Evolutionary conservation across 78 protist genomes (phyloP).

Genomic region (Reticulomyxa filosa): DNA sequence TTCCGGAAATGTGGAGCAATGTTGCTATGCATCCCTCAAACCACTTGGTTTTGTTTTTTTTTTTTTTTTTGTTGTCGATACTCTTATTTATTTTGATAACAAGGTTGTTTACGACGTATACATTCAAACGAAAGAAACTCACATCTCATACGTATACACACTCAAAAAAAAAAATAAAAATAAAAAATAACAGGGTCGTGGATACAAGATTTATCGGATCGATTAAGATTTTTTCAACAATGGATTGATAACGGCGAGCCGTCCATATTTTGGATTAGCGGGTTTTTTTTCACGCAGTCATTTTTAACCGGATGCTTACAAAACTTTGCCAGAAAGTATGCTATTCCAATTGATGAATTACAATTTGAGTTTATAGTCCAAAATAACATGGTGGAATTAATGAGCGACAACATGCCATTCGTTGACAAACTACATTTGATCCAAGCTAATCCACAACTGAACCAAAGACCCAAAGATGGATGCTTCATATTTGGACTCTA

Average conservation of each 20-base stretch:
- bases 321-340: constrained; percentile 35
- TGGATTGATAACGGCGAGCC: constrained; percentile 30
- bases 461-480: constrained; percentile 12
- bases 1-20: constrained; percentile 22
- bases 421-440: too few relatives aligned
- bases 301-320: constrained; percentile 48
- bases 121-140: too few relatives aligned
- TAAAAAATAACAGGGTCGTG: too few relatives aligned
- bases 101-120: too few relatives aligned
- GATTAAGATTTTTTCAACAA: neutral
- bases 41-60: too few relatives aligned
- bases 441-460: too few relatives aligned
- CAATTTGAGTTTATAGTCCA: neutral
- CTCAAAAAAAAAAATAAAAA: too few relatives aligned
- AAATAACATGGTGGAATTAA: too few relatives aligned
- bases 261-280: constrained; percentile 30
- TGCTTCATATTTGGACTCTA: constrained; percentile 13
- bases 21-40: constrained; percentile 34
- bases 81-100: too few relatives aligned
- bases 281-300: constrained; percentile 67
- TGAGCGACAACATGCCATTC: too few relatives aligned
- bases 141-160: too few relatives aligned
- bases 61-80: too few relatives aligned
- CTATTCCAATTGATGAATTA: constrained; percentile 29
- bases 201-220: neutral